Conservation (phyloP, 2,329 filamentous ascomycete genomes). For the Pestalotiopsis sp. region DNA sequence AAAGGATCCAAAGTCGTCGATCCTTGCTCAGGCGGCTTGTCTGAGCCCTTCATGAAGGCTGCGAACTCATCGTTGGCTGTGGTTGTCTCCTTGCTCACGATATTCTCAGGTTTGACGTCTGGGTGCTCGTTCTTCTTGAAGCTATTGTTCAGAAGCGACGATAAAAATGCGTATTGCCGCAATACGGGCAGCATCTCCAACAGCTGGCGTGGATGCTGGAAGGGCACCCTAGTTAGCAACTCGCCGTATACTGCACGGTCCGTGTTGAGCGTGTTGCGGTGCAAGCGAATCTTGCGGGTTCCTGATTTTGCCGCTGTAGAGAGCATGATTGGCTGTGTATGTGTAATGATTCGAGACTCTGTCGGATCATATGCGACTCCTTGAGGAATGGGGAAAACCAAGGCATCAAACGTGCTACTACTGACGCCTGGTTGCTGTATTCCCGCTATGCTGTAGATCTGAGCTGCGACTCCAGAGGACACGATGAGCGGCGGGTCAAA, state of each 20-base stretch:
- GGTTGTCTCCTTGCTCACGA: slow-evolving; percentile 23
- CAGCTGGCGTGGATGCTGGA: slow-evolving; percentile 78
- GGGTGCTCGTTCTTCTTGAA: slow-evolving; percentile 46
- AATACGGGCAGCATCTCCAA: slow-evolving; percentile 73
- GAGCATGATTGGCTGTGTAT: slow-evolving; percentile 46
- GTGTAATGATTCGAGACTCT: slow-evolving; percentile 59
- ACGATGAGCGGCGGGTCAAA: slow-evolving; percentile 76
- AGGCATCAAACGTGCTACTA: slow-evolving; percentile 54
- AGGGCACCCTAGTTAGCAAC: slow-evolving; percentile 68
- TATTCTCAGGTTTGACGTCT: slow-evolving; percentile 18
- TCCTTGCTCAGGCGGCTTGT: slow-evolving; percentile 6
- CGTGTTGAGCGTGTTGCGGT: slow-evolving; percentile 67
- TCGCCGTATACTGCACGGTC: slow-evolving; percentile 75
- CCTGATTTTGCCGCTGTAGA: slow-evolving; percentile 25
- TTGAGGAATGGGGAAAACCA: slow-evolving; percentile 58
- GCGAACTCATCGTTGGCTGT: slow-evolving; percentile 24
- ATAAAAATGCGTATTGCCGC: slow-evolving; percentile 75
- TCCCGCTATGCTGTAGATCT: slow-evolving; percentile 62
- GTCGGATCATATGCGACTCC: slow-evolving; percentile 56
- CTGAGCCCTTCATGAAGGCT: slow-evolving; percentile 16
- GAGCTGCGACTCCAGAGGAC: slow-evolving; percentile 64
- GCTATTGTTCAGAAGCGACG: slow-evolving; percentile 63
- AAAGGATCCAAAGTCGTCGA: slow-evolving; percentile 21
- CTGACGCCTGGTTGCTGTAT: slow-evolving; percentile 39
- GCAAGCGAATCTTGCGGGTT: slow-evolving; percentile 22